Conservation (phyloP, 2,329 filamentous ascomycete genomes). For the Neofusicoccum umdonicola region DNA sequence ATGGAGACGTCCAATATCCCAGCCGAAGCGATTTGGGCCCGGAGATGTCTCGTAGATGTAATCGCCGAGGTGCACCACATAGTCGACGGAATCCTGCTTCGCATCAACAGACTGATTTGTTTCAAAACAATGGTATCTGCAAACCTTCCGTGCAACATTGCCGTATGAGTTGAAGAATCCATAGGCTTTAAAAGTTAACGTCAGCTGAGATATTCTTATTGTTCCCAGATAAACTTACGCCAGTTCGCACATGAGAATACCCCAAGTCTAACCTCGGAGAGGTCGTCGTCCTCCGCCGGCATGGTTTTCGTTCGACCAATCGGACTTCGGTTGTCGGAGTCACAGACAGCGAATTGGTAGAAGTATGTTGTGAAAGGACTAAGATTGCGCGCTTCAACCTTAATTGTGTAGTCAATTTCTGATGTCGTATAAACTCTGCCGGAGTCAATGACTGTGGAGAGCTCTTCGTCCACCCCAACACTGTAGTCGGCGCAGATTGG, state of each 20-base stretch:
- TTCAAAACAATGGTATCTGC: slow-evolving; percentile 18
- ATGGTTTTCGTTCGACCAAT: slow-evolving; percentile 68
- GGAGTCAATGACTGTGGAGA: slow-evolving; percentile 48
- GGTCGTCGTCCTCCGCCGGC: slow-evolving; percentile 54
- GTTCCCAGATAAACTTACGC: slow-evolving; percentile 40
- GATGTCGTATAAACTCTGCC: slow-evolving; percentile 66
- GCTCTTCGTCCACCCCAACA: slow-evolving; percentile 49
- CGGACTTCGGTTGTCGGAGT: slow-evolving; percentile 58
- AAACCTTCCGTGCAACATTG: slow-evolving; percentile 36
- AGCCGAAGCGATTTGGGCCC: slow-evolving; percentile 35
- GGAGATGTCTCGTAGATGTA: slow-evolving; percentile 45
- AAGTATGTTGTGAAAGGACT: slow-evolving; percentile 63
- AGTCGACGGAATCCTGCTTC: slow-evolving; percentile 43
- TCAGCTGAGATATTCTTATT: neutral
- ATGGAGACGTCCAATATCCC: slow-evolving; percentile 31
- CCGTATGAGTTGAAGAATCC: slow-evolving; percentile 52
- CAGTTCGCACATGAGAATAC: slow-evolving; percentile 72
- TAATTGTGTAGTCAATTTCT: slow-evolving; percentile 72
- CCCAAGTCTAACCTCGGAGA: slow-evolving; percentile 60
- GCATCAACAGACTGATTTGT: neutral
- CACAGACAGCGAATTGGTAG: slow-evolving; percentile 67
- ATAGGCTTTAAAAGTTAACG: slow-evolving; percentile 29
- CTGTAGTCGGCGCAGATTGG: slow-evolving; percentile 66
- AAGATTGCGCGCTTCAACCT: slow-evolving; percentile 63
- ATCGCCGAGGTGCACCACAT: slow-evolving; percentile 42